These are phyloP conservation scores for Schizochytrium sp. DNA, from an alignment of 108 stramenopile species.

Conservation along the genomic window DNA sequence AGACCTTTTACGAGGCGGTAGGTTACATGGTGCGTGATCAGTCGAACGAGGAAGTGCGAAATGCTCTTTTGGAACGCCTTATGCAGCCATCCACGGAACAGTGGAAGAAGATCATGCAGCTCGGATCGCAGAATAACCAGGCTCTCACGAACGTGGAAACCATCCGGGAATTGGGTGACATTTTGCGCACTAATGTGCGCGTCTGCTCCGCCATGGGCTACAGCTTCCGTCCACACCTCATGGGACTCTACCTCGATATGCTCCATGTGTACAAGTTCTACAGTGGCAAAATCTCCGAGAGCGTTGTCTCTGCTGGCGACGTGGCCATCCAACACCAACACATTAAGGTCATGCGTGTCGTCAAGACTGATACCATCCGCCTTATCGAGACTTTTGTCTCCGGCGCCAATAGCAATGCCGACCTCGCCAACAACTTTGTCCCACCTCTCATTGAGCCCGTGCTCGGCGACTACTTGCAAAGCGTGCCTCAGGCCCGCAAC, in stretches of 20 bases:
- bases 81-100: conserved; percentile 85
- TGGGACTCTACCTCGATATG: conserved; percentile 87
- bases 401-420: conserved; percentile 53
- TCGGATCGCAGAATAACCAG: conserved; percentile 65
- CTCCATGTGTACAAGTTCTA: conserved; percentile 95
- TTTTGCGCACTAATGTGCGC: conserved; percentile 82
- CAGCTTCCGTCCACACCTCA: conserved; percentile 82
- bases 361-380: conserved; percentile 86
- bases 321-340: conserved; percentile 75
- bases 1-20: conserved; percentile 96
- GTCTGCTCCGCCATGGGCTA: conserved; percentile 81
- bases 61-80: conserved; percentile 65
- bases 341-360: conserved; percentile 85
- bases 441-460: conserved; percentile 93
- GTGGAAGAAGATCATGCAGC: conserved; percentile 78
- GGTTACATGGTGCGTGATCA: conserved; percentile 86
- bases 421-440: conserved; percentile 79
- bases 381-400: conserved; percentile 83
- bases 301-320: conserved; percentile 76
- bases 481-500: conserved; percentile 49
- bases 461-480: conserved; percentile 75
- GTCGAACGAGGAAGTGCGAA: conserved; percentile 54
- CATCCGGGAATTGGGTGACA: conserved; percentile 84
- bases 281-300: conserved; percentile 78
- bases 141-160: conserved; percentile 72